phyloP scores from a whole-genome alignment of 495 filamentous ascomycete species.

The Hyphodiscus hymeniophilus region DNA sequence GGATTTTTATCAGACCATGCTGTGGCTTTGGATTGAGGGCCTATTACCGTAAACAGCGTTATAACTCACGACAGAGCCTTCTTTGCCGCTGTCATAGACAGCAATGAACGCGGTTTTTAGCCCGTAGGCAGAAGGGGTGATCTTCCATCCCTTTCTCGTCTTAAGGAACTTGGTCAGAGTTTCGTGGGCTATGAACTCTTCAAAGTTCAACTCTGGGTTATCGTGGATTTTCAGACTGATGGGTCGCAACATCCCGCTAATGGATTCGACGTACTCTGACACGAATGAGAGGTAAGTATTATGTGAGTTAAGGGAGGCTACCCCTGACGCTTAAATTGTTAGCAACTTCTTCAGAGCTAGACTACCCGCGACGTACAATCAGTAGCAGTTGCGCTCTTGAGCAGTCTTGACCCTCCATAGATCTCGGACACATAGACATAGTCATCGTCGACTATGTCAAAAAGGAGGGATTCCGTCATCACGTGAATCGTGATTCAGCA shows the following conservation, averaged over 20 bases:
- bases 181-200: conserved; percentile 51
- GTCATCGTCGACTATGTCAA: conserved; percentile 9
- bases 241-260: conserved; percentile 30
- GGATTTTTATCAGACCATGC: conserved; percentile 27
- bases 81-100: conserved; percentile 23
- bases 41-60: conserved; percentile 53
- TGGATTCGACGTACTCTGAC: conserved; percentile 27
- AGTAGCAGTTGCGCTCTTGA: background rate
- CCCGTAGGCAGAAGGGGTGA: conserved; percentile 45
- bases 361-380: background rate
- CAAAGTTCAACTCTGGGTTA: conserved; percentile 50
- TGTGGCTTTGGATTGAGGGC: background rate
- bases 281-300: conserved; percentile 26
- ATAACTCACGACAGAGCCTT: conserved; percentile 44
- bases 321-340: no score
- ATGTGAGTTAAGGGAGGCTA: background rate
- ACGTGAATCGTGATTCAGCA: no score
- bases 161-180: conserved; percentile 48
- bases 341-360: no score
- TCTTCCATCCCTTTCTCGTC: conserved; percentile 40
- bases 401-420: background rate
- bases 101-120: conserved; percentile 47
- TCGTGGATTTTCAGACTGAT: conserved; percentile 49
- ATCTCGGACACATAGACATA: conserved; percentile 7
- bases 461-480: conserved; percentile 1